Evolutionary conservation across 2,329 filamentous ascomycete species (phyloP), one percentile per base, ranked within the genome.

Genomic region (Camptophora hylomeconis): DNA sequence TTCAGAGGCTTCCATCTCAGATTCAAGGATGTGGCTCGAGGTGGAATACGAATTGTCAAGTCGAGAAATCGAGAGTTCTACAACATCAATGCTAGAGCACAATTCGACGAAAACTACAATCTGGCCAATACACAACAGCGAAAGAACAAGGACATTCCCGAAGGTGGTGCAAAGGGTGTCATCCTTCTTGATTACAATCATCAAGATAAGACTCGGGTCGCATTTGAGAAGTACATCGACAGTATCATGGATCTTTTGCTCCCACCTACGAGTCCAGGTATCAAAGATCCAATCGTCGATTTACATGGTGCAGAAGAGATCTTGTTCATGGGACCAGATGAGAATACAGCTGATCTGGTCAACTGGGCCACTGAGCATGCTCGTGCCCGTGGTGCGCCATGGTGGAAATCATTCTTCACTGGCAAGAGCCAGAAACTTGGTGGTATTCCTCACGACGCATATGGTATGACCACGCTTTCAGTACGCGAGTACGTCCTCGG

Each of bases 321-420:
- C 38, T 65, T 98, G 13, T 98, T 98, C 67, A 81, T 98, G 83
- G 89, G 89, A 18, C 89, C 89, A 1, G 89, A 98, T 44, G 89
- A 98, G 73, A 98, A 98, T 61, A 98, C 89, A 1, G 89, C 89
- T 13, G 83, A 93, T 48, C 69, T 98, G 18, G 89, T 98, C 28
- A 76, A 98, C 58, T 98, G 89, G 89, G 89, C 89, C n/a, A 98
- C 89, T 2, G 78, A 89, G 56, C 89, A 98, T 55, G 89, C 89
- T 36, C 74, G 83, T 29, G 63, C 64, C 37, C 76, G 89, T 45
- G 84, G 84, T 24, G 89, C 89, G 4, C 83, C 84, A 16, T 98
- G 87, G 83, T 98, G 89, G 89, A 98, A 98, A 67, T 98, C 89
- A 0, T 98, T 98, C 72, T 98, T 98, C 68, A 98, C 89, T 2